These are phyloP conservation scores for Cicer chorassanicum DNA, from an alignment of 306 rosid genomes.

Conservation along the genomic window DNA sequence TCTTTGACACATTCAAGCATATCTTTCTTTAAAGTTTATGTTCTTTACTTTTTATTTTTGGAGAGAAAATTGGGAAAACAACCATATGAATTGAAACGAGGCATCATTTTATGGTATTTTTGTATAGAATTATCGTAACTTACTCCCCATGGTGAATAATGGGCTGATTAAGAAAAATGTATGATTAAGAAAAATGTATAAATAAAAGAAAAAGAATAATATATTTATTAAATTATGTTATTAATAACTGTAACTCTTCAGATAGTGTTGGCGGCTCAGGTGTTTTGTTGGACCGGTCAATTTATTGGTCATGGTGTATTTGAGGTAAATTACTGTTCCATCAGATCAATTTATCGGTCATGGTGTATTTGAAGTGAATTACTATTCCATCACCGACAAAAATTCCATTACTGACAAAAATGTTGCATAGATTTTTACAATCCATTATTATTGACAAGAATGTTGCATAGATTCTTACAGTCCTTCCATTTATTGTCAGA, in stretches of 20 bases:
- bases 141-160: no score
- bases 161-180: no score
- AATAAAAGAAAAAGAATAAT: no score
- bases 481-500: constrained; percentile 48
- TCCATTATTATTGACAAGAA: background rate
- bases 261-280: constrained; percentile 78
- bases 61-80: background rate
- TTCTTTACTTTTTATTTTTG: background rate
- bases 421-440: no score
- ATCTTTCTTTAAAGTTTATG: background rate
- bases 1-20: background rate
- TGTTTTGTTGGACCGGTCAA: constrained; percentile 89
- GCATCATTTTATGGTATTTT: background rate
- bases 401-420: no score
- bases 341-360: constrained; percentile 75
- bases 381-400: no score
- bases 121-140: constrained; percentile 1
- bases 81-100: background rate
- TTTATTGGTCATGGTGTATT: constrained; percentile 90
- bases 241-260: constrained; percentile 46
- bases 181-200: no score
- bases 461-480: constrained; percentile 8
- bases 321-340: constrained; percentile 56
- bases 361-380: constrained; percentile 82
- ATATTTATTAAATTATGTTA: no score